Evolutionary conservation across 2,329 filamentous ascomycete species (phyloP), one percentile per base, ranked within the genome.

Genomic region (Neonectria sp.): DNA sequence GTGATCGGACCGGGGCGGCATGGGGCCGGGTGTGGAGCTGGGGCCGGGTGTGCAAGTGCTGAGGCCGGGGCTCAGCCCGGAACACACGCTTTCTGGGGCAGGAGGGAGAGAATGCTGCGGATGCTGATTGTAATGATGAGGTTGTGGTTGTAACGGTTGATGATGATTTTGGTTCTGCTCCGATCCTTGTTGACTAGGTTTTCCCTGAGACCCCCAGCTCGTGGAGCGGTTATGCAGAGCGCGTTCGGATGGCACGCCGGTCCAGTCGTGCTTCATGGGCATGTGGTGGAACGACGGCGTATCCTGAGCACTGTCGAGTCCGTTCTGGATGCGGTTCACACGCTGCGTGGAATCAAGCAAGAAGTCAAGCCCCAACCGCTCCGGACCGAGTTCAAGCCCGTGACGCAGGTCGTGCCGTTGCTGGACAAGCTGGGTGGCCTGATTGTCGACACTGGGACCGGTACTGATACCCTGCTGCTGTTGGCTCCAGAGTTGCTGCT

Each of bases 341-440:
- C 86, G 86, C 55, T 89, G 86, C 7, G 86, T 85, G 37, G 87
- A 82, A 65, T 91, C 90, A 1, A 95, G 85, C 2, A 96, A 83
- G 72, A 95, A 95, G 64, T 91, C 91, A 35, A 96, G 87, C 6
- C 90, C 91, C 9, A 95, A 84, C 53, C 90, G 87, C 76, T 95
- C 93, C 1, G 87, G 83, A 3, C 87, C 86, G 65, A 93, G 82
- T 45, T 92, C 88, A 2, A 92, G 77, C 45, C 86, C 86, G 63
- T 91, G 88, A 21, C 84, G 78, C 56, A 86, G 80, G 24, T 85
- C 83, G 33, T 86, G 81, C 7, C 83, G 83, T 71, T 88, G 87
- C 74, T 86, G 86, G 68, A 78, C 83, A 60, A 83, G 77, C 66
- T 79, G 76, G 6, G 35, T 59, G 33, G 70, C 60, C 15, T 72